Evolutionary conservation across 2,329 filamentous ascomycete genomes (phyloP).

Genomic region (Trichophyton equinum): DNA sequence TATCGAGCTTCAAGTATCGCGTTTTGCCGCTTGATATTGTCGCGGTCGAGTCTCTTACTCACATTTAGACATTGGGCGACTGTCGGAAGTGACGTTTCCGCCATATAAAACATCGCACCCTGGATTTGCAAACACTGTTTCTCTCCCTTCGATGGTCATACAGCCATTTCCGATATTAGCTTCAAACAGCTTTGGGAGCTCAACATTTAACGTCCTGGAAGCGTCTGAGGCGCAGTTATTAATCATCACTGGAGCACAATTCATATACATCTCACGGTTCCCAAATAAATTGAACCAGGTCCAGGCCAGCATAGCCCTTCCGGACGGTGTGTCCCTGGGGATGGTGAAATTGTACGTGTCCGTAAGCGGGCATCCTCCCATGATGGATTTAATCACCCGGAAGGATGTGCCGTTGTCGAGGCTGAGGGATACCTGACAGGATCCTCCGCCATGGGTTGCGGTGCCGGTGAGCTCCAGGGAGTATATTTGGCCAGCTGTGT

Average conservation of each 20-base stretch:
- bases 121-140: slow-evolving; percentile 8
- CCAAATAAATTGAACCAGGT: slow-evolving; percentile 59
- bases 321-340: slow-evolving; percentile 48
- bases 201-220: neutral
- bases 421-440: slow-evolving; percentile 62
- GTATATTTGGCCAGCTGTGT: slow-evolving; percentile 49
- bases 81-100: neutral
- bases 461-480: slow-evolving; percentile 52
- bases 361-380: slow-evolving; percentile 43
- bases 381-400: slow-evolving; percentile 53
- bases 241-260: slow-evolving; percentile 61
- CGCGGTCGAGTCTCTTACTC: neutral
- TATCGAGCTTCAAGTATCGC: neutral
- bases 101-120: slow-evolving; percentile 7
- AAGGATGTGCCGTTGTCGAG: slow-evolving; percentile 60
- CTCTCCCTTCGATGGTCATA: slow-evolving; percentile 6
- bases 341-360: slow-evolving; percentile 53
- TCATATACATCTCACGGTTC: slow-evolving; percentile 53
- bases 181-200: slow-evolving; percentile 8
- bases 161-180: slow-evolving; percentile 10
- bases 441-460: slow-evolving; percentile 55
- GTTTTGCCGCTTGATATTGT: neutral
- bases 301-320: slow-evolving; percentile 58
- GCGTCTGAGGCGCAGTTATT: slow-evolving; percentile 14
- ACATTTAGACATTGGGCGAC: neutral